Conservation (phyloP, 768 basidiomycete species). For the Suillus plorans region DNA sequence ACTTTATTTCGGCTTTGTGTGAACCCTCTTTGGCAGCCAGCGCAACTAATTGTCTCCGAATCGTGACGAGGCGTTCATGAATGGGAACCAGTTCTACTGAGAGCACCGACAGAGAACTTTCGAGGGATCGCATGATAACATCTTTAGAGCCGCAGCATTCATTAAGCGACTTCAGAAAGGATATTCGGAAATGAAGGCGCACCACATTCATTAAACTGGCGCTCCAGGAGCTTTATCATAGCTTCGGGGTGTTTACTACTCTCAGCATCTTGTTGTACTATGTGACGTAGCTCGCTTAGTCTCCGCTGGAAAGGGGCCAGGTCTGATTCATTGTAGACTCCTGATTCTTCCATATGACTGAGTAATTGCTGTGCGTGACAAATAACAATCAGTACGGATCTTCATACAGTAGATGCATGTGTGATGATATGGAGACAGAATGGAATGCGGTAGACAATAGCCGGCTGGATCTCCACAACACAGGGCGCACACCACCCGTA, state of each 20-base stretch:
- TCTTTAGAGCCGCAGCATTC: constrained; percentile 44
- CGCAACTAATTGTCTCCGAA: constrained; percentile 86
- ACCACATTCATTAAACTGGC: constrained; percentile 93
- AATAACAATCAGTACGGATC: constrained; percentile 20
- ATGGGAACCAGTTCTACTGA: constrained; percentile 89
- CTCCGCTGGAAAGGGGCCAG: constrained; percentile 85
- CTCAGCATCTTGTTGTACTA: constrained; percentile 81
- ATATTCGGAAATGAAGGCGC: constrained; percentile 31
- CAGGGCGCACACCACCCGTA: background rate
- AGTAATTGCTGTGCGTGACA: constrained; percentile 73
- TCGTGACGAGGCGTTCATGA: constrained; percentile 83
- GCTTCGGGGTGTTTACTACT: constrained; percentile 82
- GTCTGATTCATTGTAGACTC: constrained; percentile 90
- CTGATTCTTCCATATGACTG: constrained; percentile 93
- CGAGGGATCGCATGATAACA: constrained; percentile 70
- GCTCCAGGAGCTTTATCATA: constrained; percentile 84
- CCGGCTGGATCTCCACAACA: background rate
- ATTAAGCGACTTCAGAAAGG: constrained; percentile 6
- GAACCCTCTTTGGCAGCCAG: constrained; percentile 86
- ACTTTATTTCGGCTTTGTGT: constrained; percentile 85
- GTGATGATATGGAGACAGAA: constrained; percentile 12
- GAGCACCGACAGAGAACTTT: constrained; percentile 82
- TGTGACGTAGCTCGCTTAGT: constrained; percentile 76
- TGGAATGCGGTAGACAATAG: constrained; percentile 16
- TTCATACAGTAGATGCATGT: background rate